Percentiles rank a stretch among this genome's conserved stretches.
Evolutionary conservation across 2,329 filamentous ascomycete species (phyloP).

Genomic region (Biscogniauxia marginata): DNA sequence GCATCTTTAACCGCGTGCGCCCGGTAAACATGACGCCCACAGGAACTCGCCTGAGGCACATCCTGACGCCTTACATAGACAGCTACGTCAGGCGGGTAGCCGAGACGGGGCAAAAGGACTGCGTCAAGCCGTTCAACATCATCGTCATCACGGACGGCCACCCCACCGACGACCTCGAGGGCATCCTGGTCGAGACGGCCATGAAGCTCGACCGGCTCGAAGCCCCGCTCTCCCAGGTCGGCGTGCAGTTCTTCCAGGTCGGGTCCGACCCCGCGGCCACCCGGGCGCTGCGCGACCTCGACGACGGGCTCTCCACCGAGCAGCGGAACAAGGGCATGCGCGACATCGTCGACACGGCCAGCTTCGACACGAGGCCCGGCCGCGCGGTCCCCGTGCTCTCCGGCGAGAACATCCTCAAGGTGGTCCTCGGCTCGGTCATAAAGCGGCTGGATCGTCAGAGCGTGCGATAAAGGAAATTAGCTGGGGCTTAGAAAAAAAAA

Average conservation of each 20-base stretch:
- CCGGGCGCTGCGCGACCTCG: conserved; percentile 66
- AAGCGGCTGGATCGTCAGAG: conserved; percentile 62
- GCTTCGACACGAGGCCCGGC: conserved; percentile 58
- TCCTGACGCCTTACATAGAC: conserved; percentile 71
- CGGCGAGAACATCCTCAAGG: conserved; percentile 74
- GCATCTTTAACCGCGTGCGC: conserved; percentile 67
- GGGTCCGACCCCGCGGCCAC: conserved; percentile 68
- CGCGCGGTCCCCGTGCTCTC: conserved; percentile 49
- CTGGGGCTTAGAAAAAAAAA: too few species aligned
- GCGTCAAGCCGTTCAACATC: conserved; percentile 78
- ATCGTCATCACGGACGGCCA: conserved; percentile 91
- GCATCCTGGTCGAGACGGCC: conserved; percentile 65
- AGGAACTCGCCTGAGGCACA: conserved; percentile 66
- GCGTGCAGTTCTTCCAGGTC: conserved; percentile 95
- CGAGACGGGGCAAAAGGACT: conserved; percentile 35
- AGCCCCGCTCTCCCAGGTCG: conserved; percentile 78
- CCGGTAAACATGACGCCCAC: conserved; percentile 73
- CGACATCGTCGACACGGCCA: conserved; percentile 91
- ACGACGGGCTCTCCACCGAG: conserved; percentile 61
- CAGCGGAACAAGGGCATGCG: conserved; percentile 58
- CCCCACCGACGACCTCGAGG: conserved; percentile 76
- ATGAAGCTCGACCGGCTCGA: conserved; percentile 66
- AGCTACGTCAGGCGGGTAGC: conserved; percentile 44
- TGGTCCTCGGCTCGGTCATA: conserved; percentile 75
- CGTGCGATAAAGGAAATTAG: too few species aligned